Evolutionary conservation across 192 early-diverging fungal species (phyloP).

Genomic region (Powellomyces hirtus): DNA sequence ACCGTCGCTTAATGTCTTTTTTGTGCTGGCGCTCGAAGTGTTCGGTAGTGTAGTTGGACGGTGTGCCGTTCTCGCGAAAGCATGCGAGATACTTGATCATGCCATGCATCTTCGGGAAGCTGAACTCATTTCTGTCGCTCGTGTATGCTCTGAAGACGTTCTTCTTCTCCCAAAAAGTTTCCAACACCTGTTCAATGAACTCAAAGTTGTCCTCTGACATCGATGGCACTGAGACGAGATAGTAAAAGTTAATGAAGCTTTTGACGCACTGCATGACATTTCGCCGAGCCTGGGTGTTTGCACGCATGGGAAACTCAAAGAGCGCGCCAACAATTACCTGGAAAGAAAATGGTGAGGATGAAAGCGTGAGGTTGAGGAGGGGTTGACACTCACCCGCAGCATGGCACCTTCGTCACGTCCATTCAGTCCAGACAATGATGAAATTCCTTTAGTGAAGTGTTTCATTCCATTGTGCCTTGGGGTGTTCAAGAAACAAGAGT

Average conservation of each 20-base stretch:
- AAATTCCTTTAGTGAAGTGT: background rate
- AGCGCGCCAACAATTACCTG: background rate
- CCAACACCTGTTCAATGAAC: background rate
- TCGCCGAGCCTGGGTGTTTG: background rate
- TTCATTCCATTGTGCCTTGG: too few species aligned
- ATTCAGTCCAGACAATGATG: background rate
- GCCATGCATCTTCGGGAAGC: background rate
- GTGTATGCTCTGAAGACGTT: background rate
- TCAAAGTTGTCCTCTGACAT: background rate
- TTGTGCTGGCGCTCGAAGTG: background rate
- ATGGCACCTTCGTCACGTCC: background rate
- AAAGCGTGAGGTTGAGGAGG: background rate
- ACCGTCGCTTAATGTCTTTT: background rate
- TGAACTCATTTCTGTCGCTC: background rate
- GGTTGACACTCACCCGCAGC: background rate
- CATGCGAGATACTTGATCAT: background rate
- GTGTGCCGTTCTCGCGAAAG: background rate
- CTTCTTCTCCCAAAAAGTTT: background rate
- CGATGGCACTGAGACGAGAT: background rate
- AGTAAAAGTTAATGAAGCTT: background rate
- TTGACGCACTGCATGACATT: background rate
- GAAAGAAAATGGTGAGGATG: background rate
- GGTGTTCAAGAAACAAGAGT: too few species aligned
- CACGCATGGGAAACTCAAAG: background rate
- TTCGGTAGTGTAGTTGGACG: background rate